A percentile compares a stretch with the other conserved stretches of the same genome.
Evolutionary conservation across 768 basidiomycete genomes (phyloP).

Genomic region (Hemileccinum rubropunctum): DNA sequence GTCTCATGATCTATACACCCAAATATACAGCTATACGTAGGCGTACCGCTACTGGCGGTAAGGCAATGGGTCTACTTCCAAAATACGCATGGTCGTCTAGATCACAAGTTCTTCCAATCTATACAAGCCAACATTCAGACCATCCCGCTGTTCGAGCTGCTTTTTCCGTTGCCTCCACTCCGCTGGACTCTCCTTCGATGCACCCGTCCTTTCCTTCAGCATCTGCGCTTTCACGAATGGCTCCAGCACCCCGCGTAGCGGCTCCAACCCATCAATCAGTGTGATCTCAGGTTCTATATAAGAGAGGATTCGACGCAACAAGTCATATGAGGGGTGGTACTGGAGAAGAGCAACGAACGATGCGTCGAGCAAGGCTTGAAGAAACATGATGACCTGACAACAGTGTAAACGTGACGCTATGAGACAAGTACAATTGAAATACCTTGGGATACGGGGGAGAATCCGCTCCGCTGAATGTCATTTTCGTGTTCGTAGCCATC

Average conservation of each 20-base stretch:
- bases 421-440: constrained; percentile 36
- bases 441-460: constrained; percentile 33
- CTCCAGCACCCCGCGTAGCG: constrained; percentile 60
- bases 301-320: constrained; percentile 48
- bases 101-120: constrained; percentile 69
- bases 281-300: constrained; percentile 56
- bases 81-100: constrained; percentile 22
- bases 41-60: no score
- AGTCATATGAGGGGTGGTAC: constrained; percentile 53
- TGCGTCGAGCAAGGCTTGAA: constrained; percentile 68
- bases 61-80: no score
- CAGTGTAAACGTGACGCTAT: constrained; percentile 31
- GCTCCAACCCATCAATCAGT: constrained; percentile 48
- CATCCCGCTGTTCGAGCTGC: constrained; percentile 49
- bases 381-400: constrained; percentile 55
- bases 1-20: no score
- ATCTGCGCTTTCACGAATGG: constrained; percentile 57
- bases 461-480: constrained; percentile 16
- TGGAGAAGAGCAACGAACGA: constrained; percentile 68
- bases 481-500: constrained; percentile 7
- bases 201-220: constrained; percentile 42
- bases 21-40: no score
- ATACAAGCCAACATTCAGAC: constrained; percentile 60
- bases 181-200: constrained; percentile 28
- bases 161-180: constrained; percentile 57